These are phyloP conservation scores for Pichia sp. DNA, from an alignment of 1,139 yeast species.

Conservation along the genomic window DNA sequence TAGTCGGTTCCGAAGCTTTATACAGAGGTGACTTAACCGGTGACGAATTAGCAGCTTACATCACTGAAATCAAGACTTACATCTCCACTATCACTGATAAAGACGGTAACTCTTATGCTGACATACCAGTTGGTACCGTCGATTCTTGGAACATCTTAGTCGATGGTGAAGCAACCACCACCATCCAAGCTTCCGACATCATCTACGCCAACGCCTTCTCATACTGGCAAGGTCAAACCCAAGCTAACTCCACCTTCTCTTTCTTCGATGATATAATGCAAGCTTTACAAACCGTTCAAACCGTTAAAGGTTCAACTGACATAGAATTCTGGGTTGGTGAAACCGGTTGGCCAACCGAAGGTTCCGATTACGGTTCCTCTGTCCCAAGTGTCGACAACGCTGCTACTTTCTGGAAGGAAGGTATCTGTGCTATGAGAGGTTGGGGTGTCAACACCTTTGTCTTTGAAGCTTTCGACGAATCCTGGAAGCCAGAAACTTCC, in stretches of 20 bases:
- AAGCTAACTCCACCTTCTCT: conserved; percentile 76
- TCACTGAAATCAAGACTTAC: conserved; percentile 55
- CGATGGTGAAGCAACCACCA: conserved; percentile 68
- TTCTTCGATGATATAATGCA: conserved; percentile 97
- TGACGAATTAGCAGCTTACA: conserved; percentile 59
- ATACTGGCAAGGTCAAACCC: conserved; percentile 97
- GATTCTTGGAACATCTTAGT: conserved; percentile 95
- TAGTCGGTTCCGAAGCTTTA: conserved; percentile 91
- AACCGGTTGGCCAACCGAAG: conserved; percentile 97
- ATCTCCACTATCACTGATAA: conserved; percentile 66
- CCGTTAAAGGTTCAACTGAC: conserved; percentile 81
- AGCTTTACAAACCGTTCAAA: conserved; percentile 84
- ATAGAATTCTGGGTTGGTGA: conserved; percentile 95
- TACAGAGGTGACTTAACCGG: conserved; percentile 84
- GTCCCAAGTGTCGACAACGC: conserved; percentile 75
- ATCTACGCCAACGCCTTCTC: conserved; percentile 94
- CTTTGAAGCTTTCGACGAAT: conserved; percentile 94
- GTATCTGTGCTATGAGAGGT: conserved; percentile 87
- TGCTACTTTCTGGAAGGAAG: conserved; percentile 76
- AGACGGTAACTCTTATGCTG: conserved; percentile 72
- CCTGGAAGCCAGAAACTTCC: conserved; percentile 91
- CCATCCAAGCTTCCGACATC: conserved; percentile 76
- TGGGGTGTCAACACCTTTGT: conserved; percentile 94
- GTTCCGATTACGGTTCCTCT: conserved; percentile 66
- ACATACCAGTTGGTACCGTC: conserved; percentile 83